Percentiles rank a stretch among this genome's conserved stretches.
These are phyloP conservation scores for Euphorbia celastroides DNA, from an alignment of 441 rosid genomes.

Conservation along the genomic window DNA sequence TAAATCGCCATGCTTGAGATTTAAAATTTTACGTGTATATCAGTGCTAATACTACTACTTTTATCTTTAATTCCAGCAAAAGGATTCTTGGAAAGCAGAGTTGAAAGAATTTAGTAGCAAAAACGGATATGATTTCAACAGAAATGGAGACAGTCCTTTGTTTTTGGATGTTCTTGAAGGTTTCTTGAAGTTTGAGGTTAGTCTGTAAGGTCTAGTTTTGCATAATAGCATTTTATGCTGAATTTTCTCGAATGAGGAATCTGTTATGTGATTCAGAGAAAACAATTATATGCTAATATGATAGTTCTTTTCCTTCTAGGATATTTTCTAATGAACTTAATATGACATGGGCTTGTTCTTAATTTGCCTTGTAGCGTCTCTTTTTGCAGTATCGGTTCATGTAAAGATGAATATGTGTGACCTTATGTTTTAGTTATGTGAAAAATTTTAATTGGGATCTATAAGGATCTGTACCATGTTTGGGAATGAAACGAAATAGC, in stretches of 20 bases:
- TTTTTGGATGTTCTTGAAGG: conserved; percentile 95
- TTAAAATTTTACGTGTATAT: neutral
- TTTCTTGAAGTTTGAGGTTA: conserved; percentile 78
- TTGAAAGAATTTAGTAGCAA: conserved; percentile 76
- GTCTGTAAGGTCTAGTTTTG: conserved; percentile 14
- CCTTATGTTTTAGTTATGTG: neutral
- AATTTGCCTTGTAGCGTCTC: neutral
- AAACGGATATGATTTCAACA: conserved; percentile 71
- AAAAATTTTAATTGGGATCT: neutral
- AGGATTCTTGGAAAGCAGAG: conserved; percentile 86
- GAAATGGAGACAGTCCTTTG: conserved; percentile 81
- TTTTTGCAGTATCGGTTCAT: conserved; percentile 1
- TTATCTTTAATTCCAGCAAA: conserved; percentile 47
- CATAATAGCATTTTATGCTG: conserved; percentile 4
- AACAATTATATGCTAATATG: neutral
- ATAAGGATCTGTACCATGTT: neutral
- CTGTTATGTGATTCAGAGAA: neutral
- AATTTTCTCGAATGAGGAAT: conserved; percentile 14
- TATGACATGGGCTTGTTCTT: neutral
- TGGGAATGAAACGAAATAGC: neutral
- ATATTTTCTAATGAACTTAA: conserved; percentile 2
- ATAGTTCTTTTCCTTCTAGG: neutral
- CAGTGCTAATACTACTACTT: conserved; percentile 12
- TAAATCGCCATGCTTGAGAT: neutral
- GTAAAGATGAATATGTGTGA: neutral